Evolutionary conservation across 805 yeast species (phyloP), one percentile per base, ranked within the genome.

Genomic region (Hanseniaspora vineae): DNA sequence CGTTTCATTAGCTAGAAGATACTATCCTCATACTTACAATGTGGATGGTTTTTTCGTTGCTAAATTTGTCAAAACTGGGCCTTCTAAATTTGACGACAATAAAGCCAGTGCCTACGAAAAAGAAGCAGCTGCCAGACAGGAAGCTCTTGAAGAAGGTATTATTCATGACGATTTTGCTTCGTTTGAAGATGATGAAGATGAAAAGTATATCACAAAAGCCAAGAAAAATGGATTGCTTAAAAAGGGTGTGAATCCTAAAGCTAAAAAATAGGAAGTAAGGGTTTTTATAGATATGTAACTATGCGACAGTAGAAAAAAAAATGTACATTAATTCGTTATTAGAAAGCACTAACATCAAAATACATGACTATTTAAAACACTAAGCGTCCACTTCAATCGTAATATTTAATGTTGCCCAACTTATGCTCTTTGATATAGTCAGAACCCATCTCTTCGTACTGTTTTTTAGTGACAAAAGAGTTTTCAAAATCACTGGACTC

Each of bases 1-100:
- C 55, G 65, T 92, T 48, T 76, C 78, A 45, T 69, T 90, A 57
- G 89, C 97, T 2, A 80, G 96, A 72, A 80, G 99, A 66, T 92
- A 90, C 67, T 92, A 92, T 65, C 99, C 99, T 48, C 99, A 92
- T 68, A 89, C 96, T 29, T 92, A 92, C 64, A 92, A 92, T 65
- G 98, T 92, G 48, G 99, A 92, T 67, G 99, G 99, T 20, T 92
- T 92, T 76, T 92, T 71, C 66, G 98, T 92, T 50, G 99, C 99
- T 48, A 92, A 90, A 66, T 86, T 92, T 73, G 79, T 85, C 70
- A 92, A 92, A 75, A 79, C 77, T 53, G 95, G 89, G 0, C 72
- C 96, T 51, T 81, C 94, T 54, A 83, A 89, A 44, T 84, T 82
- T 58, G 95, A 85, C 66, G 78, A 78, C 47, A 77, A 88, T 49